Conservation (phyloP, 345 rosid species). For the Angophora floribunda region DNA sequence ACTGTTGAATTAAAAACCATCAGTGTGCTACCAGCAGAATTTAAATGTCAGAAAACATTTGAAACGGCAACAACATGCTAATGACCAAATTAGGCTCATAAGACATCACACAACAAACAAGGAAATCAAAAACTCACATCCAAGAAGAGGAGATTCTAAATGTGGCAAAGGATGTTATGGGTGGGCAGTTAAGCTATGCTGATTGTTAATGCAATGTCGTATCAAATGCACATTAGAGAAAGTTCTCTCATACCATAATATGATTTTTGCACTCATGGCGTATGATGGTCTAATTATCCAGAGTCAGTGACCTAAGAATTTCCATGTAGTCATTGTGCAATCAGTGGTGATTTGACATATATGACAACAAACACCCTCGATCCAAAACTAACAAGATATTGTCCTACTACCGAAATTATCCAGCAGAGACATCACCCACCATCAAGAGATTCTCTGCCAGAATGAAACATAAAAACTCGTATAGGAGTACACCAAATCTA, state of each 20-base stretch:
- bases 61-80: neutral
- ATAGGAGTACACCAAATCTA: neutral
- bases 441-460: neutral
- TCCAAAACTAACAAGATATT: neutral
- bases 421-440: neutral
- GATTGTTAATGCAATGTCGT: neutral
- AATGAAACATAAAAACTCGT: neutral
- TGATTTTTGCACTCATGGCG: neutral
- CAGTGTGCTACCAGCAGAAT: neutral
- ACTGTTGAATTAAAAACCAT: neutral
- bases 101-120: neutral
- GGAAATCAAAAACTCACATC: neutral
- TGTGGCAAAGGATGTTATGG: neutral
- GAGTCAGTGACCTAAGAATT: neutral
- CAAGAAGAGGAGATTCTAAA: neutral
- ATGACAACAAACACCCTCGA: neutral
- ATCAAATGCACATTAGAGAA: neutral
- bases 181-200: neutral
- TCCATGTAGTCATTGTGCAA: neutral
- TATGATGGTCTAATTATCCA: neutral
- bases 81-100: neutral
- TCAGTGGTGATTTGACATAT: neutral
- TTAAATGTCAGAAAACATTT: neutral
- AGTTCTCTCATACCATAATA: neutral
- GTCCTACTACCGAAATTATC: neutral